Evolutionary conservation across 805 yeast species (phyloP), one percentile per base, ranked within the genome.

Genomic region (Zygoascus flipseniorum): DNA sequence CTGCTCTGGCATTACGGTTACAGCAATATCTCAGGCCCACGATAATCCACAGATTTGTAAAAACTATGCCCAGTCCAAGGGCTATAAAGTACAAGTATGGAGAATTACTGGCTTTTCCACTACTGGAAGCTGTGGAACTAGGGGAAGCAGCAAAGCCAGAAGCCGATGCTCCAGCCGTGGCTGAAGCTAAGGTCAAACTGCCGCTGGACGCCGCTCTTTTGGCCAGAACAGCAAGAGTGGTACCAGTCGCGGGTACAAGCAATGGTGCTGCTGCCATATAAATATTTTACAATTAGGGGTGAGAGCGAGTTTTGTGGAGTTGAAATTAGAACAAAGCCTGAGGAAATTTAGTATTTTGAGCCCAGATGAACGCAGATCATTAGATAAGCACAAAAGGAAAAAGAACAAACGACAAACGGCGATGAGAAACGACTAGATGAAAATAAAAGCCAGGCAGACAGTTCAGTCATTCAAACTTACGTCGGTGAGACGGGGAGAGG

Each of bases 81-180:
- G 72, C 72, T 43, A 69, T 65, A 52, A 69, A 69, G 58, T 69
- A 69, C 20, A 67, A 56, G 18, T 61, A 60, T 41, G 70, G 71
- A 2, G 65, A 56, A 45, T 55, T 53, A 16, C 47, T 20, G 8
- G 51, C 5, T 2, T 48, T 31, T 2, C 52, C 46, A 14, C 51
- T 5, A 9, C 42, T 13, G 11, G 42, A 31, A 16, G 19, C 5
- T 2, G 42, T 31, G 3, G 37, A 16, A 28, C 23, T 35, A n/a
- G 39, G 39, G 13, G 39, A 3, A 13, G 39, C 39, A 35, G 39
- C 39, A 8, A 5, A 35, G 8, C 39, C 16, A 3, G 39, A 13
- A 35, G 39, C 16, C 16, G 16, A 13, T 11, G 39, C 13, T 11
- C 39, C 39, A 35, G 39, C 39, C 16, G 13, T 35, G 16, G 39